A percentile compares a stretch with the other conserved stretches of the same genome.
Conservation (phyloP, 1,284 basidiomycete species). For the Pyrrhoderma noxium region DNA sequence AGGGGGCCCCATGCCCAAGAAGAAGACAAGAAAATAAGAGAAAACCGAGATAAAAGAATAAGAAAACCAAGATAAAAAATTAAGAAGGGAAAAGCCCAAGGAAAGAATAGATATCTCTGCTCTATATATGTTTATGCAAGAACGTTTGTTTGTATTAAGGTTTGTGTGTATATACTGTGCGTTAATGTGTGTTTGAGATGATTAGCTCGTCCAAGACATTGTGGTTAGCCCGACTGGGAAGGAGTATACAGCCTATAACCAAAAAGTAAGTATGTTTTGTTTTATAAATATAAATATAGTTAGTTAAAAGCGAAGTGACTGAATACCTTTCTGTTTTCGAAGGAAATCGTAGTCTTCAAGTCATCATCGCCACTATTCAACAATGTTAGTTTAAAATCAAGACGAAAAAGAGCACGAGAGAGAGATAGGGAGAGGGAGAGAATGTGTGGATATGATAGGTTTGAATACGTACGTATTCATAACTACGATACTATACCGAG, state of each 20-base stretch:
- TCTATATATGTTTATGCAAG: too few species aligned
- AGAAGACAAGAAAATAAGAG: neutral
- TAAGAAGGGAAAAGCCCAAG: too few species aligned
- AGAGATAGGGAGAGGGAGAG: neutral
- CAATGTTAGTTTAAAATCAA: too few species aligned
- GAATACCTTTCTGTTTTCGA: conserved; percentile 62
- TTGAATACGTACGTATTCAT: conserved; percentile 40
- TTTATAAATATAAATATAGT: too few species aligned
- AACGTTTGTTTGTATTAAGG: too few species aligned
- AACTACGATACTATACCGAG: conserved; percentile 61
- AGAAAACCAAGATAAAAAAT: too few species aligned
- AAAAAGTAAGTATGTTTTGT: neutral
- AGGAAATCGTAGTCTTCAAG: conserved; percentile 57
- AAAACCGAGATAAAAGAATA: too few species aligned
- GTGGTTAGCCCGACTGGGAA: conserved; percentile 57
- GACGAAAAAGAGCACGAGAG: too few species aligned
- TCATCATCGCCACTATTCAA: conserved; percentile 42
- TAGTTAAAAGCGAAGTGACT: too few species aligned
- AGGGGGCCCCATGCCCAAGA: too few species aligned
- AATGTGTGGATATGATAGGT: conserved; percentile 28
- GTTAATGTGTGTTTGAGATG: too few species aligned
- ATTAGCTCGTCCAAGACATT: conserved; percentile 32
- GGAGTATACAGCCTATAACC: conserved; percentile 45
- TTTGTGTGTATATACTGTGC: neutral
- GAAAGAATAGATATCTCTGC: too few species aligned